Base-by-base conservation (phyloP, 192 early-diverging fungal species). In the Rhizophagus prolifer region DNA sequence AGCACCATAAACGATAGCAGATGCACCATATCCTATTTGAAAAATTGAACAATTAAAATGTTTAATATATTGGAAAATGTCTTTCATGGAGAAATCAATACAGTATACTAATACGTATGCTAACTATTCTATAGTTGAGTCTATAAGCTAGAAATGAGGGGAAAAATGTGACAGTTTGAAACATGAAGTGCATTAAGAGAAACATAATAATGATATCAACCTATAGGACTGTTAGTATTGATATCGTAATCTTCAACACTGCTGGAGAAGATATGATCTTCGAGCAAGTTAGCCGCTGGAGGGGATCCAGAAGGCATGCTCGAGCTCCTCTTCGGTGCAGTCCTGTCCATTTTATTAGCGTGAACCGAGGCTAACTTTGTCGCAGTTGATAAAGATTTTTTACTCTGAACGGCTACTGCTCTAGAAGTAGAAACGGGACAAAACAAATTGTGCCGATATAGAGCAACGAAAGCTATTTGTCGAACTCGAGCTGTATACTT, bases 1-100 rank as follows among this genome's bases (percentile, higher is more conserved):
- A 19, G 95, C 95, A 66, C 85, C 86, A 80, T 95, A 94, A 2
- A 96, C 95, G 28, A 92, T 83, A 9, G 95, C 95, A 26, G 95
- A 96, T 0, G 93, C 94, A 25, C 95, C 95, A 83, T 94, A 94
- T 19, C 94, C 94, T 92, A 75, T 26, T 44, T 44, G 54, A 14
- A 68, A 31, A 70, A 28, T 21, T 38, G 34, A 77, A 60, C 16
- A 66, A 61, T 28, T 46, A 70, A 23, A 44, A 81, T 30, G 26
- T 13, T 34, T 86, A 77, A 30, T 25, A 30, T 10, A 30, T 13
- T 30, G 26, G 1, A 64, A 31, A 31, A 16, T 6, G 62, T 10
- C 23, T 28, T 63, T n/a, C 47, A 54, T 47, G 14, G 14, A 47
- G 13, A 10, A 47, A 47, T 14, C 14, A 47, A 47, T 47, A 47